Conservation (phyloP, 768 basidiomycete species). For the Fistulinella prunicolor region DNA sequence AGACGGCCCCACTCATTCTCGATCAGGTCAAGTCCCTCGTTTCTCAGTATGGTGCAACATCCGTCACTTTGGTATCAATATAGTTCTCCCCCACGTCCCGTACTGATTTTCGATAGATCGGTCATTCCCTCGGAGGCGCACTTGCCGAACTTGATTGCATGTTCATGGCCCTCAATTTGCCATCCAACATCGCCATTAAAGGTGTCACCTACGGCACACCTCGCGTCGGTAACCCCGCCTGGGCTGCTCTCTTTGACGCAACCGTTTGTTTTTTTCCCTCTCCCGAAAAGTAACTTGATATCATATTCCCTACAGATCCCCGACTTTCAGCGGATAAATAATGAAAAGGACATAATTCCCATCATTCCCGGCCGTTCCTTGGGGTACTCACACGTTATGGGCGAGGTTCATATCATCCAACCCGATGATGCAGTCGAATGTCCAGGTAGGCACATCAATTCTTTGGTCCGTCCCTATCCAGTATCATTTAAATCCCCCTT, state of each 20-base stretch:
- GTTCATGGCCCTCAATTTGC: slow-evolving; percentile 48
- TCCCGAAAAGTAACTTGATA: background rate
- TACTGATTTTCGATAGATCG: slow-evolving; percentile 29
- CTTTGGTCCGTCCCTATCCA: background rate
- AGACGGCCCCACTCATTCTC: slow-evolving; percentile 45
- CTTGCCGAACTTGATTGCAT: slow-evolving; percentile 51
- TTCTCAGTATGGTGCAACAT: slow-evolving; percentile 33
- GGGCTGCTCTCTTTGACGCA: slow-evolving; percentile 28
- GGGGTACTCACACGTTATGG: slow-evolving; percentile 42
- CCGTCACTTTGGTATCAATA: slow-evolving; percentile 40
- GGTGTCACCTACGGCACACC: slow-evolving; percentile 33
- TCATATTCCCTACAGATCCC: slow-evolving; percentile 10
- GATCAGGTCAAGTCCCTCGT: slow-evolving; percentile 42
- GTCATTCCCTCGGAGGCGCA: slow-evolving; percentile 53
- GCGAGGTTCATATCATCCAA: slow-evolving; percentile 44
- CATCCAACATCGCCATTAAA: slow-evolving; percentile 32
- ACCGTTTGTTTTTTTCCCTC: slow-evolving; percentile 13
- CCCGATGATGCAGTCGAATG: slow-evolving; percentile 38
- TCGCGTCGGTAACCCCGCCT: slow-evolving; percentile 28
- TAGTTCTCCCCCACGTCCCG: background rate
- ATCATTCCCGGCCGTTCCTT: slow-evolving; percentile 52
- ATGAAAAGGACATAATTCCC: slow-evolving; percentile 46
- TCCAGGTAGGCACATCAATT: slow-evolving; percentile 30
- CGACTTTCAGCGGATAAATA: slow-evolving; percentile 29
- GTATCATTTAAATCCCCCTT: background rate